These are phyloP conservation scores for Paulownia fortunei DNA, from an alignment of 257 asterid genomes.

Conservation along the genomic window DNA sequence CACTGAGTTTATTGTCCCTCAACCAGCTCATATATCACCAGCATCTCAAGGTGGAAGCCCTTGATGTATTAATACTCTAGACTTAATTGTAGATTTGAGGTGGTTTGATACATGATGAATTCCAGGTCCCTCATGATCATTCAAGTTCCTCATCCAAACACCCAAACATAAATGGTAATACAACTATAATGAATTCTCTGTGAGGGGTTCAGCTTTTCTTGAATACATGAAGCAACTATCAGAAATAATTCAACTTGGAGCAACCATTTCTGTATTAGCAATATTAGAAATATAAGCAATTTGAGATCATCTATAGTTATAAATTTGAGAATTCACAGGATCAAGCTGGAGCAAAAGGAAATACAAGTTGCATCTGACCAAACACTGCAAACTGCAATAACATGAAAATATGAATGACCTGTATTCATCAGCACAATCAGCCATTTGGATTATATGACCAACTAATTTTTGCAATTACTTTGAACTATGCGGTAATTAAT, in stretches of 20 bases:
- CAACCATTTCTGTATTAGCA: background rate
- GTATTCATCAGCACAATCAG: constrained; percentile 8
- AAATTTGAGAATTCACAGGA: no score
- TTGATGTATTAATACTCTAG: no score
- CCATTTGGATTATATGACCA: background rate
- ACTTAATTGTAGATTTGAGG: background rate
- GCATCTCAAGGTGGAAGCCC: no score
- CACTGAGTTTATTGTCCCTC: background rate
- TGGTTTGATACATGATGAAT: background rate
- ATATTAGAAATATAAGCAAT: background rate
- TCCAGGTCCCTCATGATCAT: background rate
- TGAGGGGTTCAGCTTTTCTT: background rate
- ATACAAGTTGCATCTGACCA: constrained; percentile 4
- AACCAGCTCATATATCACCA: background rate
- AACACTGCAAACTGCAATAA: background rate
- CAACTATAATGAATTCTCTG: background rate
- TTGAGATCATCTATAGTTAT: background rate
- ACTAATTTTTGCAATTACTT: no score
- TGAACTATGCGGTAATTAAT: background rate
- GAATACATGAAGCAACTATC: background rate
- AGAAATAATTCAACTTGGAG: background rate
- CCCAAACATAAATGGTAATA: background rate
- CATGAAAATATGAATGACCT: background rate
- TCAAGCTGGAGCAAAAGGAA: background rate
- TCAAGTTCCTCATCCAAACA: background rate